Evolutionary conservation across 768 basidiomycete species (phyloP), one percentile per base, ranked within the genome.

Genomic region (Cystobasidiopsis lactophilus): DNA sequence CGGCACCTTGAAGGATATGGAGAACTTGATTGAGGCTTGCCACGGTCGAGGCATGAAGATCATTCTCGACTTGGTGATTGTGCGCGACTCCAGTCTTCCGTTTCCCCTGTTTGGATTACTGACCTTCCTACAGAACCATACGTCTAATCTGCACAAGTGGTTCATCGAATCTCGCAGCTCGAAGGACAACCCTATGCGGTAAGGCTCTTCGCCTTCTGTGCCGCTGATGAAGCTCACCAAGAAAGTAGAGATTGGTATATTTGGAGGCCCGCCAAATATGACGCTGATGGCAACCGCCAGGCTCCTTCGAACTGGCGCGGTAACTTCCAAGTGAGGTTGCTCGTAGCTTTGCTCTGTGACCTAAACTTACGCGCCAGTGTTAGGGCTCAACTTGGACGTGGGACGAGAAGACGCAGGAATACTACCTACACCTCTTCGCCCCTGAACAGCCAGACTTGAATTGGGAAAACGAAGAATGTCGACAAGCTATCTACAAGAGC

Each of bases 211-310:
- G n/a, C n/a, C n/a, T n/a, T n/a, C n/a, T n/a, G n/a, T n/a, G n/a
- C n/a, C n/a, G n/a, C n/a, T n/a, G n/a, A n/a, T n/a, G n/a, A n/a
- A n/a, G n/a, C n/a, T n/a, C n/a, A n/a, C n/a, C n/a, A n/a, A n/a
- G n/a, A n/a, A n/a, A n/a, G n/a, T n/a, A n/a, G n/a, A n/a, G 74
- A 82, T 60, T 82, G 79, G 78, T 84, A 81, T 64, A 71, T 78
- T 54, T 82, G 81, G 80, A 72, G 75, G 16, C 74, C 77, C 3
- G 74, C 77, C 2, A 71, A 67, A 57, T 70, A 67, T 56, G 74
- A 75, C 54, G 66, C 67, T 11, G 65, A 71, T 2, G 79, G 79
- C 0, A 67, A 73, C 43, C 71, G 73, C 23, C 66, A 69, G 1
- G 77, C 78, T 5, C 80, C 81, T 0, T 80, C 80, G 63, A 82